Conservation (phyloP, 495 filamentous ascomycete genomes). For the Staphylotrichum longicolle region DNA sequence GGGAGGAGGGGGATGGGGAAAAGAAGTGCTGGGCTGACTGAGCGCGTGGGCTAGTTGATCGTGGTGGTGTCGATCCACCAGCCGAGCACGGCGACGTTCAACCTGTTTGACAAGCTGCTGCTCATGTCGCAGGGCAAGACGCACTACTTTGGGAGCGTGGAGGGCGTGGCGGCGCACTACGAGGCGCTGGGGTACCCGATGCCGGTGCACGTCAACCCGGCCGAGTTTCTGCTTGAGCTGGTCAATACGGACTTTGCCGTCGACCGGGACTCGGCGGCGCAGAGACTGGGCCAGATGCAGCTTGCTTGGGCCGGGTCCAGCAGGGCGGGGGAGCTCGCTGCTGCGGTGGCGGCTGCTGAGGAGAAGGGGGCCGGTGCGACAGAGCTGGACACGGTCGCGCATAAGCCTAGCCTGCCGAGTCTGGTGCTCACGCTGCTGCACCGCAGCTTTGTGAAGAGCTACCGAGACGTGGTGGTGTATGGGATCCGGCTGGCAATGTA, state of each 20-base stretch:
- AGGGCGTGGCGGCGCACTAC: conserved; percentile 56
- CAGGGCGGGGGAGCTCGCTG: conserved; percentile 16
- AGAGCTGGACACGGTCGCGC: conserved; percentile 22
- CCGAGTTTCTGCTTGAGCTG: conserved; percentile 71
- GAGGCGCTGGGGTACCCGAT: conserved; percentile 55
- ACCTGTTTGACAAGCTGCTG: conserved; percentile 74
- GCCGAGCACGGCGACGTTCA: conserved; percentile 71
- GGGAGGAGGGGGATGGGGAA: not conserved
- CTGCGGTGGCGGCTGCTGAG: conserved; percentile 19
- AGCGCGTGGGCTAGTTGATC: conserved; percentile 58
- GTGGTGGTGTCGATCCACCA: conserved; percentile 74
- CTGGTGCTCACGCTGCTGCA: conserved; percentile 54
- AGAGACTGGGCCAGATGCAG: conserved; percentile 45
- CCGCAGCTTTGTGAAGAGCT: conserved; percentile 73
- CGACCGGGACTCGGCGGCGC: conserved; percentile 42
- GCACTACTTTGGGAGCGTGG: conserved; percentile 65
- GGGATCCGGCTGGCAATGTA: conserved; percentile 84
- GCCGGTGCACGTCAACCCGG: conserved; percentile 68
- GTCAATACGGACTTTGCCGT: conserved; percentile 68
- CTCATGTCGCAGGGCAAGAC: conserved; percentile 66
- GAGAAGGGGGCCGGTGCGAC: conserved; percentile 3
- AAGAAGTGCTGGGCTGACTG: conserved; percentile 38
- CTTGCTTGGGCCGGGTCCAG: conserved; percentile 40
- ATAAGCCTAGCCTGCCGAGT: conserved; percentile 29
- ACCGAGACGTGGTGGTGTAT: conserved; percentile 78